These are phyloP conservation scores for Aspergillus baeticus DNA, from an alignment of 495 filamentous ascomycete species.

Conservation along the genomic window DNA sequence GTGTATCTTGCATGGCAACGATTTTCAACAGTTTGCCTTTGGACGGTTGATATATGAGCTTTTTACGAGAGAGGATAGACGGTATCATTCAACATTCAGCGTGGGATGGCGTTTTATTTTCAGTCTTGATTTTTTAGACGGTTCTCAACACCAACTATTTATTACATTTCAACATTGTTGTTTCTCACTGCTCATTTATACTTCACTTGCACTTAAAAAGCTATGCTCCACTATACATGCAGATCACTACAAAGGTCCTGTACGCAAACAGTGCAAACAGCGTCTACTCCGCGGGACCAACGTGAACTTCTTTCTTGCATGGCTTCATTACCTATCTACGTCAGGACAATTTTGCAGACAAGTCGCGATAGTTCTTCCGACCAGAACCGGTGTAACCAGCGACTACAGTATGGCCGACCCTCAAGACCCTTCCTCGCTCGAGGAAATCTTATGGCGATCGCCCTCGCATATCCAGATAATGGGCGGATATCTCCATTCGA, in stretches of 20 bases:
- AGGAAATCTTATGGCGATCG: conserved; percentile 76
- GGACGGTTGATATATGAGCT: conserved; percentile 4
- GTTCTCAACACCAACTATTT: too few species aligned
- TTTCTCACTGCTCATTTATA: neutral
- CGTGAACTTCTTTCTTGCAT: neutral
- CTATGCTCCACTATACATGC: neutral
- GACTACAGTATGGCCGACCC: conserved; percentile 25
- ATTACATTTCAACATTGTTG: neutral
- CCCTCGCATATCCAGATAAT: conserved; percentile 59
- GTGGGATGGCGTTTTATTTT: conserved; percentile 19
- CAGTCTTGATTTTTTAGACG: neutral
- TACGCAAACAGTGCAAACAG: conserved; percentile 15
- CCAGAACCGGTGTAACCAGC: neutral
- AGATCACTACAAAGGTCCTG: too few species aligned
- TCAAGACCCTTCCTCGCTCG: conserved; percentile 60
- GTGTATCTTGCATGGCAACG: conserved; percentile 9
- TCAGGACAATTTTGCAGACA: neutral
- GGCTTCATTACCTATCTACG: neutral
- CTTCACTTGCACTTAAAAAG: neutral
- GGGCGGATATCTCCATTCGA: conserved; percentile 52
- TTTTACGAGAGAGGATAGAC: conserved; percentile 11
- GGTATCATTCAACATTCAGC: conserved; percentile 38
- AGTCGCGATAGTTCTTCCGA: neutral
- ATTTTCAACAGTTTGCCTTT: conserved; percentile 32
- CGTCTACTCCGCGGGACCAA: neutral